Evolutionary conservation across 2,329 filamentous ascomycete species (phyloP), one percentile per base, ranked within the genome.

Genomic region (Huntiella bhutanensis): DNA sequence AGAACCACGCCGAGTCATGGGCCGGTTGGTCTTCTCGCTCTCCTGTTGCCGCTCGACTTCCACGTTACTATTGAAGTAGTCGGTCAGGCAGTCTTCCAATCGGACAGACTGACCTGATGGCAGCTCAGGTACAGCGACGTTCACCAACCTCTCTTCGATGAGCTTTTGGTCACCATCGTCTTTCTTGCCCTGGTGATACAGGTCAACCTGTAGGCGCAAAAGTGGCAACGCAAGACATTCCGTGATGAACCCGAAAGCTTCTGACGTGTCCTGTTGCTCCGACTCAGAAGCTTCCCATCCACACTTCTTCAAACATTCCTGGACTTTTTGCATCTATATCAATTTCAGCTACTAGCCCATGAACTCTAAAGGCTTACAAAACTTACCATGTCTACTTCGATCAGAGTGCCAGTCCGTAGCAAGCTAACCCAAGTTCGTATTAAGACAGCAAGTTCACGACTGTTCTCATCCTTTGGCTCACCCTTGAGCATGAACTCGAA

Each of bases 171-270:
- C 91, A 53, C 92, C 86, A 36, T 76, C 75, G 43, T 81, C 80
- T 51, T 83, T 80, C 56, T 83, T 85, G 11, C 88, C 91, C 17
- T 85, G 82, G 56, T 95, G 91, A 54, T 88, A 95, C 11, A 96
- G 77, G 57, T 96, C 87, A 66, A 95, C 88, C 58, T 94, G 92
- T 34, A 96, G 63, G 0, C 87, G 87, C 19, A 96, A 70, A 2
- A 96, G 68, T 5, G 91, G 91, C 12, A 96, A 63, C 54, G 93
- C 80, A 15, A 98, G 70, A 16, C 80, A 85, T 53, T 86, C 87
- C 0, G 88, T 94, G 52, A 98, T 86, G 59, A 95, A 95, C 0
- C 80, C 83, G 58, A 96, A 96, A 1, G 87, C 87, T 61, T 98
- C 91, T 0, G 91, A 95, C 0, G 85, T 84, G 60, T 98, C 91